Evolutionary conservation across 192 early-diverging fungal species (phyloP), one percentile per base, ranked within the genome.

Genomic region (Coemansia sp.): DNA sequence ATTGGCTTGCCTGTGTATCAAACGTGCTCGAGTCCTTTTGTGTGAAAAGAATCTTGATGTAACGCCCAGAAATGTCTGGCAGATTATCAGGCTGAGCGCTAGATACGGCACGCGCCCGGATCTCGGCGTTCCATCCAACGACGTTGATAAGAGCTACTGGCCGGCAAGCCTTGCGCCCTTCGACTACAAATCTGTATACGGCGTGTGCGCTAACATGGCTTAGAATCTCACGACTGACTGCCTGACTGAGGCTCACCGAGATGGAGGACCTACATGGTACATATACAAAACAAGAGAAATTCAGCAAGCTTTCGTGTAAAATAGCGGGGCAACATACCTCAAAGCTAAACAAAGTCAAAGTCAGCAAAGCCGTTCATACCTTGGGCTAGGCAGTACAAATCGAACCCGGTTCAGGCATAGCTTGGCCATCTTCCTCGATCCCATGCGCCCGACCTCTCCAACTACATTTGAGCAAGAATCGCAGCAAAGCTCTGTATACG

Each of bases 201-300:
- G 82, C 82, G 61, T 84, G 82, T 0, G 82, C 82, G 15, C 76
- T 67, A n/a, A 71, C 71, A 46, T 84, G 82, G 52, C 68, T 68
- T 27, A 84, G 38, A 9, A 84, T 65, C 63, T 84, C 82, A 18
- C 74, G 70, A 57, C 76, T 71, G 31, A 76, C 68, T 0, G 62
- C 68, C 31, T 79, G 74, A 34, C 65, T 47, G 33, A 78, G 64
- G 13, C 64, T 64, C 29, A 70, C 36, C 9, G 74, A 63, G 13
- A 74, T 64, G 5, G 60, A 33, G 2, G 63, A 27, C 15, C 67
- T 74, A 71, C 31, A 47, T 60, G 20, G 3, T 29, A 20, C 13
- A 67, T 10, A 55, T 31, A 53, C 22, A 33, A 68, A 20, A 24
- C 11, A 62, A 29, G 27, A 49, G 24, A 20, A 2, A 57, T n/a